Conservation (phyloP, 1,284 basidiomycete species). For the Papiliotrema nemorosa region DNA sequence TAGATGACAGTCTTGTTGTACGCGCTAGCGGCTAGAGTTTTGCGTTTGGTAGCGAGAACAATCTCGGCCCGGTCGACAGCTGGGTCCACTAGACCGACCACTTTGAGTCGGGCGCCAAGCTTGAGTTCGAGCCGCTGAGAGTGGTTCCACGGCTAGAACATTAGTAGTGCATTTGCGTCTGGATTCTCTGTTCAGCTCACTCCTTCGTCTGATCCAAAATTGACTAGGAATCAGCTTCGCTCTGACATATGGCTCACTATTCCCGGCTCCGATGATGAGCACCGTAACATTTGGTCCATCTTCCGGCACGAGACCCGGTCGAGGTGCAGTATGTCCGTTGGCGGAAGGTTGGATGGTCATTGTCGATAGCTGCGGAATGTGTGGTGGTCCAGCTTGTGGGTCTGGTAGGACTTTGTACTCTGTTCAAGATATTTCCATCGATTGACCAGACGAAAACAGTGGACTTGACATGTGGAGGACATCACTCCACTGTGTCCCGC, state of each 20-base stretch:
- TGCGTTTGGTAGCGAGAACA: constrained; percentile 78
- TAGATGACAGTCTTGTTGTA: constrained; percentile 82
- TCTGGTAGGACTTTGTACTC: no score
- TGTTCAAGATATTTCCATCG: no score
- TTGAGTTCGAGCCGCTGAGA: constrained; percentile 87
- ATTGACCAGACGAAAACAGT: no score
- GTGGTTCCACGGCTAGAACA: constrained; percentile 57
- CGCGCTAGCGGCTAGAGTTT: constrained; percentile 81
- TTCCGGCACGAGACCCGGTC: no score
- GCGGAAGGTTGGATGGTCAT: background rate
- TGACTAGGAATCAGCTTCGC: constrained; percentile 8
- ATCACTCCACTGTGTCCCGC: no score
- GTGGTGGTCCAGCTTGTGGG: no score
- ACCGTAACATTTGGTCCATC: constrained; percentile 41
- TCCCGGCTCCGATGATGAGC: constrained; percentile 20
- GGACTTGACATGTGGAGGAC: no score
- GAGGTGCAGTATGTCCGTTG: no score
- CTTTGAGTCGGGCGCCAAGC: constrained; percentile 86
- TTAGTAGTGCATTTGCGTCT: background rate
- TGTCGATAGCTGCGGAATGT: background rate
- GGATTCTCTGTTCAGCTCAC: constrained; percentile 4
- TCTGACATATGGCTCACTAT: constrained; percentile 8
- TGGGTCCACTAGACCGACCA: constrained; percentile 87
- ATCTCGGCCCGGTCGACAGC: constrained; percentile 69
- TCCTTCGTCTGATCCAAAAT: constrained; percentile 21